Percentiles rank a stretch among this genome's conserved stretches.
Conservation (phyloP, 176 grass and related monocot genomes). For the Aechmea fasciata region DNA sequence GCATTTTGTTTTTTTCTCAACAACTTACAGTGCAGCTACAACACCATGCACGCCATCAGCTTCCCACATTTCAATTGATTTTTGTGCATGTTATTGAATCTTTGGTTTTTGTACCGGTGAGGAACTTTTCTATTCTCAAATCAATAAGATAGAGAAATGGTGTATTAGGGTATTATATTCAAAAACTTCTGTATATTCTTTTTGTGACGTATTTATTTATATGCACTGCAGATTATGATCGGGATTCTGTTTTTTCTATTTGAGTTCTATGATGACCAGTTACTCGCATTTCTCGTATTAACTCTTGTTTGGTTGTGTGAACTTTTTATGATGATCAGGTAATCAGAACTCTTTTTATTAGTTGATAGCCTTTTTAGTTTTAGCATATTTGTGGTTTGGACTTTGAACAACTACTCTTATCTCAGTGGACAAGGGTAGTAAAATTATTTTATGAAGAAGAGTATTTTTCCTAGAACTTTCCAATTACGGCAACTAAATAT, state of each 20-base stretch:
- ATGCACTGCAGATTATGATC: constrained; percentile 87
- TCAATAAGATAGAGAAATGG: neutral
- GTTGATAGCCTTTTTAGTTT: neutral
- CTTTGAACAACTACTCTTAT: neutral
- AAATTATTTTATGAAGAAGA: neutral
- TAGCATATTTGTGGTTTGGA: neutral
- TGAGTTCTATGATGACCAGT: constrained; percentile 95
- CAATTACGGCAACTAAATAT: neutral
- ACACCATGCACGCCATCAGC: constrained; percentile 87
- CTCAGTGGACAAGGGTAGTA: neutral
- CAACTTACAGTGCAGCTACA: constrained; percentile 94
- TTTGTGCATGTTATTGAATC: constrained; percentile 98
- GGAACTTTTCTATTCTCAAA: constrained; percentile 8
- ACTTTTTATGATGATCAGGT: constrained; percentile 99
- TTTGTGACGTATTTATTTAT: constrained; percentile 28
- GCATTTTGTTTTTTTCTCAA: constrained; percentile 23
- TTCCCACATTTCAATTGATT: constrained; percentile 98
- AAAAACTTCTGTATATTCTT: constrained; percentile 12
- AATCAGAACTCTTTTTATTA: constrained; percentile 16
- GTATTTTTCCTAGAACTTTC: neutral
- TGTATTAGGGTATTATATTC: neutral
- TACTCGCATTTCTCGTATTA: constrained; percentile 89
- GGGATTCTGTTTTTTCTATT: constrained; percentile 97
- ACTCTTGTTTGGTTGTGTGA: constrained; percentile 99
- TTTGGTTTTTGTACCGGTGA: constrained; percentile 97